phyloP scores from a whole-genome alignment of 192 early-diverging fungal genomes.

The Powellomyces hirtus region DNA sequence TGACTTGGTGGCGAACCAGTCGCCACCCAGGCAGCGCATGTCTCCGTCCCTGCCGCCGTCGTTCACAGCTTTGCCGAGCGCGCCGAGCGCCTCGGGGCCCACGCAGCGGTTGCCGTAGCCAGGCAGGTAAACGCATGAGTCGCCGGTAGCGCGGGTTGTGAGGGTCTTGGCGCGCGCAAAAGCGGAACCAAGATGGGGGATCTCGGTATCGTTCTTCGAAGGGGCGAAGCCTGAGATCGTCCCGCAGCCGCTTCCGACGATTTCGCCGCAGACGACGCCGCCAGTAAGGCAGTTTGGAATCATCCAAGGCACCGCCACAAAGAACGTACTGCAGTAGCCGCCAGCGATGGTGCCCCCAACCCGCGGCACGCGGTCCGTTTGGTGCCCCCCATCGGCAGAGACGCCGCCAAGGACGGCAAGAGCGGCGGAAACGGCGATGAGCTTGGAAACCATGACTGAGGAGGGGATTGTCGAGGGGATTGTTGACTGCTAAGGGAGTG shows the following conservation, averaged over 20 bases:
- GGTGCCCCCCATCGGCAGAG: neutral
- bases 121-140: neutral
- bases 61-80: conserved; percentile 1
- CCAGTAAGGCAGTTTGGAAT: neutral
- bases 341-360: neutral
- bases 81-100: neutral
- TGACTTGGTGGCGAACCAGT: conserved; percentile 4
- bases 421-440: neutral
- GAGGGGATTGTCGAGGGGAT: neutral
- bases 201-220: neutral
- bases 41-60: neutral
- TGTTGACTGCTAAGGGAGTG: neutral
- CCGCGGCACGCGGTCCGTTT: neutral
- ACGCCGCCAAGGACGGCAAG: neutral
- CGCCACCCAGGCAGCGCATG: conserved; percentile 1
- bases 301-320: neutral
- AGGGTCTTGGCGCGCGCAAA: neutral
- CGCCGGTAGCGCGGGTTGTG: neutral
- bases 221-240: too few species aligned
- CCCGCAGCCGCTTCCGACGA: neutral
- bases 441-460: neutral
- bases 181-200: neutral
- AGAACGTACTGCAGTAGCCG: neutral
- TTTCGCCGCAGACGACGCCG: neutral
- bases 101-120: neutral